A percentile compares a stretch with the other conserved stretches of the same genome.
Evolutionary conservation across 2,329 filamentous ascomycete genomes (phyloP).

Genomic region (Botrytis aclada): DNA sequence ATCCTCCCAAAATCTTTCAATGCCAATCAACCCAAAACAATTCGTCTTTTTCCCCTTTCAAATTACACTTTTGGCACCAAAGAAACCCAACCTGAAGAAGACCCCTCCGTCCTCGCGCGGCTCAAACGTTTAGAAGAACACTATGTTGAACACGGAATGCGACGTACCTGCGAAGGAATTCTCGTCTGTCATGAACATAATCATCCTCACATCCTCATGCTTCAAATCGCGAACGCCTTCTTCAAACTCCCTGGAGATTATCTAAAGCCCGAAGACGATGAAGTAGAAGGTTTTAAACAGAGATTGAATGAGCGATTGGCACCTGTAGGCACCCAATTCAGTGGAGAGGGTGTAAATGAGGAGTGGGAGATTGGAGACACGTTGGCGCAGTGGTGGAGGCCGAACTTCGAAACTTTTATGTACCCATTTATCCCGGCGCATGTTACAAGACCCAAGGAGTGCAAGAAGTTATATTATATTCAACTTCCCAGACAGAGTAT

Average conservation of each 20-base stretch:
- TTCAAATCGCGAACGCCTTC: slow-evolving; percentile 98
- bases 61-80: slow-evolving; percentile 99
- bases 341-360: slow-evolving; percentile 82
- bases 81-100: slow-evolving; percentile 96
- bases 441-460: slow-evolving; percentile 94
- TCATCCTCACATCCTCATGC: slow-evolving; percentile 96
- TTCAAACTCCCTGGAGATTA: slow-evolving; percentile 99
- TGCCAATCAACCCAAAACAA: slow-evolving; percentile 81
- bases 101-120: slow-evolving; percentile 89
- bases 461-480: slow-evolving; percentile 98
- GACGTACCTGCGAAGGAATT: slow-evolving; percentile 93
- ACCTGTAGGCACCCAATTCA: slow-evolving; percentile 77
- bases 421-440: slow-evolving; percentile 97
- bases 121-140: slow-evolving; percentile 95
- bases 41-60: slow-evolving; percentile 88
- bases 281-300: slow-evolving; percentile 90
- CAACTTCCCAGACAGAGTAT: slow-evolving; percentile 87
- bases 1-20: slow-evolving; percentile 81
- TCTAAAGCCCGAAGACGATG: slow-evolving; percentile 81
- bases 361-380: slow-evolving; percentile 96
- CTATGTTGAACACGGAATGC: slow-evolving; percentile 89
- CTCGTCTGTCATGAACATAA: slow-evolving; percentile 99
- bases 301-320: slow-evolving; percentile 91
- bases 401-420: slow-evolving; percentile 99
- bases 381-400: slow-evolving; percentile 96